A percentile compares a stretch with the other conserved stretches of the same genome.
Conservation (phyloP, 257 asterid species). For the Linaria vulgaris region DNA sequence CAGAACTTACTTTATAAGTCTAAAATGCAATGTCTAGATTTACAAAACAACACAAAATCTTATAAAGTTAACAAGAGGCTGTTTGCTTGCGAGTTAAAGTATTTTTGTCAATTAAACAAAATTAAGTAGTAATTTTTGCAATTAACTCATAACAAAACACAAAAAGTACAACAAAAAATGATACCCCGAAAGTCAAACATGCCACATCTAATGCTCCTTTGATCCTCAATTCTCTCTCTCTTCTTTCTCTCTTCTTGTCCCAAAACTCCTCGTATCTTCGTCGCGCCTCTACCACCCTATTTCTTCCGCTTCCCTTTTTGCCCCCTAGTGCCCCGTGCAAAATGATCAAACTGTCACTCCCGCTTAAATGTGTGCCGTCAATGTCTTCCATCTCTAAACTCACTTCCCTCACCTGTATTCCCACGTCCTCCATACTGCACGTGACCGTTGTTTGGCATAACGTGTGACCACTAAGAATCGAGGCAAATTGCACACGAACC, state of each 20-base stretch:
- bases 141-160: no score
- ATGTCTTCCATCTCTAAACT: slow-evolving; percentile 72
- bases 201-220: no score
- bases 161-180: no score
- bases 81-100: no score
- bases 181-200: no score
- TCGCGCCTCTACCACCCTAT: slow-evolving; percentile 43
- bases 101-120: no score
- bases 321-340: slow-evolving; percentile 66
- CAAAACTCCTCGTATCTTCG: slow-evolving; percentile 42
- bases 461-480: slow-evolving; percentile 49
- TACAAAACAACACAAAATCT: no score
- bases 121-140: no score
- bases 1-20: no score
- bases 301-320: slow-evolving; percentile 45
- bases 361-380: slow-evolving; percentile 70
- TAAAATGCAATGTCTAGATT: no score
- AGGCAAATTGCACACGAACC: slow-evolving; percentile 56
- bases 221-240: no score
- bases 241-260: slow-evolving; percentile 62
- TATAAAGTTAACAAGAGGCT: no score
- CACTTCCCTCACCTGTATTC: slow-evolving; percentile 78
- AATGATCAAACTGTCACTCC: slow-evolving; percentile 77
- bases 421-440: slow-evolving; percentile 64
- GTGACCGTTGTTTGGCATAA: slow-evolving; percentile 60